These are phyloP conservation scores for Fraxinus latifolia DNA, from an alignment of 305 asterid genomes.

Conservation along the genomic window DNA sequence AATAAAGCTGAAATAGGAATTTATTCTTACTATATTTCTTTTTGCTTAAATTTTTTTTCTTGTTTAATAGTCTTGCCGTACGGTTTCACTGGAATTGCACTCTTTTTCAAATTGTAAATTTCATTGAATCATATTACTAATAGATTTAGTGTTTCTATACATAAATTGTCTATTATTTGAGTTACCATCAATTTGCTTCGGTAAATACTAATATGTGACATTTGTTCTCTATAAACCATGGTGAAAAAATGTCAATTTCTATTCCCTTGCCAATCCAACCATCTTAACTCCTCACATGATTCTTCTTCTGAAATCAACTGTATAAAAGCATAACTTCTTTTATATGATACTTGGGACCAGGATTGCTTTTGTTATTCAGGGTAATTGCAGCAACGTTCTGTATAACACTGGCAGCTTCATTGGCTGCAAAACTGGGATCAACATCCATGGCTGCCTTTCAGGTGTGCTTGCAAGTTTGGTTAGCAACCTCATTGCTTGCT, in stretches of 20 bases:
- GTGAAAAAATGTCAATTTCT: background rate
- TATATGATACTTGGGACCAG: slow-evolving; percentile 13
- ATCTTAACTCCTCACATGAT: background rate
- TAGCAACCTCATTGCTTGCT: slow-evolving; percentile 39
- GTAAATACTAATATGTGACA: background rate
- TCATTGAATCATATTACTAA: background rate
- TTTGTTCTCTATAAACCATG: background rate
- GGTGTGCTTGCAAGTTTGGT: slow-evolving; percentile 42
- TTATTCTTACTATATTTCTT: background rate
- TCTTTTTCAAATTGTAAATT: background rate
- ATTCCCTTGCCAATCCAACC: background rate
- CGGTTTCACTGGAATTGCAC: background rate
- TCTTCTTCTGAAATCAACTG: background rate
- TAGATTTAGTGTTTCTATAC: background rate
- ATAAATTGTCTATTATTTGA: background rate
- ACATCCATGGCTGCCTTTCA: slow-evolving; percentile 37
- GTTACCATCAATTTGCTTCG: background rate
- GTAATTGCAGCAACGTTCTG: slow-evolving; percentile 40
- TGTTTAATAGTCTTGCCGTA: background rate
- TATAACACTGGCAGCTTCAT: slow-evolving; percentile 32
- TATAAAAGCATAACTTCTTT: background rate
- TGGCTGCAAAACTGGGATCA: slow-evolving; percentile 37
- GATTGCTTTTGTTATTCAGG: slow-evolving; percentile 27
- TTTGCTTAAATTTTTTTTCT: background rate
- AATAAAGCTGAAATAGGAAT: background rate